Percentiles rank a stretch among this genome's conserved stretches.
Conservation (phyloP, 495 filamentous ascomycete species). For the Aspergillus incahuasiensis region DNA sequence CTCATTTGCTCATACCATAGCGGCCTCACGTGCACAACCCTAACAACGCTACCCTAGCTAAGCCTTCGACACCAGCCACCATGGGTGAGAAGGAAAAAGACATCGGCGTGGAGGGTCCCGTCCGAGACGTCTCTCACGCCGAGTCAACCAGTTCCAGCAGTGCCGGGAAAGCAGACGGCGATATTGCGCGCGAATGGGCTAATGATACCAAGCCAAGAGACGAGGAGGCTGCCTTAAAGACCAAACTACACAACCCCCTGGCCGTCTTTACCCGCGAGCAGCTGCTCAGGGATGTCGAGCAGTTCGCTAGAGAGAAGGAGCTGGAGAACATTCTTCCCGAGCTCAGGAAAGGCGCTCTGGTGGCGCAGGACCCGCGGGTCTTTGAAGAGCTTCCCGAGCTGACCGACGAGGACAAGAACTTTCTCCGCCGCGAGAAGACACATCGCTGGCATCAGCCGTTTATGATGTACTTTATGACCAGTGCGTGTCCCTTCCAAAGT, state of each 20-base stretch:
- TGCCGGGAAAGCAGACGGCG: slow-evolving; percentile 6
- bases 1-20: background rate
- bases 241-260: slow-evolving; percentile 42
- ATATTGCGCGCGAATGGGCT: slow-evolving; percentile 15
- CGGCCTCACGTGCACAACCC: background rate
- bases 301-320: slow-evolving; percentile 52
- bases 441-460: slow-evolving; percentile 48
- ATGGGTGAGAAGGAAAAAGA: slow-evolving; percentile 15
- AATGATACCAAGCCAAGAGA: slow-evolving; percentile 6
- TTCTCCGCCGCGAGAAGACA: slow-evolving; percentile 53
- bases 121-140: slow-evolving; percentile 1
- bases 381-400: slow-evolving; percentile 29
- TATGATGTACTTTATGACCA: slow-evolving; percentile 52
- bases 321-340: slow-evolving; percentile 53
- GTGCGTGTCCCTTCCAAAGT: slow-evolving; percentile 16
- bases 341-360: slow-evolving; percentile 61
- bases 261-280: slow-evolving; percentile 50
- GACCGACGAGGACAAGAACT: slow-evolving; percentile 47
- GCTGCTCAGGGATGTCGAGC: slow-evolving; percentile 52
- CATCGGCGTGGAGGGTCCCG: slow-evolving; percentile 12
- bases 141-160: slow-evolving; percentile 11
- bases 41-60: background rate
- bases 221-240: slow-evolving; percentile 20
- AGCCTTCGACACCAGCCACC: background rate
- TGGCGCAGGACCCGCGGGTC: slow-evolving; percentile 52